phyloP scores from a whole-genome alignment of 1,139 yeast genomes.

The Arxiozyma slooffiae region DNA sequence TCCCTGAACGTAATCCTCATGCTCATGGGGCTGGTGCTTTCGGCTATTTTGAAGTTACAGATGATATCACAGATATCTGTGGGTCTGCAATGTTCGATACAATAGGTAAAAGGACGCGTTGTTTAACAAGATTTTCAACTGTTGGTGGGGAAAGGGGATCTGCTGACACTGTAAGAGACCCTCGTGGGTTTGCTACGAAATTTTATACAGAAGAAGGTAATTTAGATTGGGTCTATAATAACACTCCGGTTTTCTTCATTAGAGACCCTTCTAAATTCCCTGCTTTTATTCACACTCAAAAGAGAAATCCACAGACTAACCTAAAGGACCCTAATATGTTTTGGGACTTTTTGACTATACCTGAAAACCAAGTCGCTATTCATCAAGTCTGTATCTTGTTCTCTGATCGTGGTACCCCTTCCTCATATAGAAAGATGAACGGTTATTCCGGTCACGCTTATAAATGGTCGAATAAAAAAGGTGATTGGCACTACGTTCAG shows the following conservation, averaged over 20 bases:
- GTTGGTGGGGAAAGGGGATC: constrained; percentile 54
- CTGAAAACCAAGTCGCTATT: constrained; percentile 49
- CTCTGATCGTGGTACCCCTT: constrained; percentile 63
- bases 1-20: constrained; percentile 57
- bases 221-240: constrained; percentile 53
- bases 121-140: constrained; percentile 46
- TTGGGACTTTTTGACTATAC: constrained; percentile 55
- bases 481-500: constrained; percentile 59
- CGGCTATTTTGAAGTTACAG: constrained; percentile 52
- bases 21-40: constrained; percentile 59
- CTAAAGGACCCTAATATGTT: constrained; percentile 67
- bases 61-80: constrained; percentile 44
- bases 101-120: constrained; percentile 41
- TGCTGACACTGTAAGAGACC: constrained; percentile 50
- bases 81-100: constrained; percentile 40
- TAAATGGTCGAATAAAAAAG: constrained; percentile 57
- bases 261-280: constrained; percentile 54
- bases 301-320: constrained; percentile 73
- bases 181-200: constrained; percentile 50
- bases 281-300: constrained; percentile 53
- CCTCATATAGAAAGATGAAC: constrained; percentile 54
- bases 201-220: constrained; percentile 52
- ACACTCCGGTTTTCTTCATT: constrained; percentile 50
- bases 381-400: constrained; percentile 57
- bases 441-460: constrained; percentile 68